These are phyloP conservation scores for Solanum stenotomum DNA, from an alignment of 257 asterid genomes.

Conservation along the genomic window DNA sequence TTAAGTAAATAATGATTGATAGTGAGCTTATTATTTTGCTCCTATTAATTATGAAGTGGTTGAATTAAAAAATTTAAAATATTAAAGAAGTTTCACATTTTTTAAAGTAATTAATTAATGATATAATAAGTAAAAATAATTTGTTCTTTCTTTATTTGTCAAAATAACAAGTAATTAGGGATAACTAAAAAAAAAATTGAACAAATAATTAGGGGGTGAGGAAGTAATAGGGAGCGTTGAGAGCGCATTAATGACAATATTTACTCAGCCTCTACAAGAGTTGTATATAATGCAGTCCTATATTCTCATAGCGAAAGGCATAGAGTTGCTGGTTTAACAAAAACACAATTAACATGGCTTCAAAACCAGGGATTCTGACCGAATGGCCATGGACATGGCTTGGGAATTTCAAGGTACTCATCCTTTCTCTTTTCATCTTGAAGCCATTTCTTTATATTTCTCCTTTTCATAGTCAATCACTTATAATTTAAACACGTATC, in stretches of 20 bases:
- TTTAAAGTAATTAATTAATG: too few relatives aligned
- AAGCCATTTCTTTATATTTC: neutral
- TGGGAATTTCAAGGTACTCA: slow-evolving; percentile 29
- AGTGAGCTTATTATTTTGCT: too few relatives aligned
- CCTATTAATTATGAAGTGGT: too few relatives aligned
- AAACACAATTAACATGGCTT: slow-evolving; percentile 15
- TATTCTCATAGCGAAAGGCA: neutral
- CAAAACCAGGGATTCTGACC: slow-evolving; percentile 28
- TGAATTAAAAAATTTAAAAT: too few relatives aligned
- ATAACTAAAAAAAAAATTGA: too few relatives aligned
- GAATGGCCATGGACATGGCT: slow-evolving; percentile 40
- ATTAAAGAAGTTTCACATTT: too few relatives aligned
- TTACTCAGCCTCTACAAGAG: neutral
- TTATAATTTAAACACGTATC: too few relatives aligned
- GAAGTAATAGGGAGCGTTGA: neutral
- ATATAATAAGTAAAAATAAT: too few relatives aligned
- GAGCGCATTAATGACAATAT: neutral
- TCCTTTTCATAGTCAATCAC: neutral
- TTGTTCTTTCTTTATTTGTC: too few relatives aligned
- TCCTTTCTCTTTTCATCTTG: neutral
- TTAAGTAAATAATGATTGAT: too few relatives aligned
- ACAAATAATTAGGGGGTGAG: too few relatives aligned
- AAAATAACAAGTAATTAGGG: too few relatives aligned
- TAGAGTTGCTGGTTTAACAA: neutral
- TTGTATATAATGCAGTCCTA: neutral